Evolutionary conservation across 352 stramenopile species (phyloP).

Genomic region (Pythium brachiatum): DNA sequence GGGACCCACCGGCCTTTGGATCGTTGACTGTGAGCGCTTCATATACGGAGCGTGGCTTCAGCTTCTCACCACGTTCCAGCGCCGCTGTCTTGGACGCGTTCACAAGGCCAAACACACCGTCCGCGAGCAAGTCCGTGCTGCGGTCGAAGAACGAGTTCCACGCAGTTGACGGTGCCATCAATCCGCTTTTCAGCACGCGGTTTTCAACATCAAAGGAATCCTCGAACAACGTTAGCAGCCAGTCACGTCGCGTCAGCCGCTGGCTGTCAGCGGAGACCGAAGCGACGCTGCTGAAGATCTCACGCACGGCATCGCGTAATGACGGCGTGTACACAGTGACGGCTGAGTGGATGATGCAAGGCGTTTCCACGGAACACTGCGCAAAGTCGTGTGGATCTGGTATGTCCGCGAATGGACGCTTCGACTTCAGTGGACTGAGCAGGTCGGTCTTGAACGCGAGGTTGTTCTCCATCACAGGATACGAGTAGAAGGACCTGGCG

Average conservation of each 20-base stretch:
- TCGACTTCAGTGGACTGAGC: background rate
- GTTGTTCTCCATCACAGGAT: background rate
- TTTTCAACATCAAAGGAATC: conserved; percentile 45
- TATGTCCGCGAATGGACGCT: background rate
- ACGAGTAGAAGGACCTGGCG: conserved; percentile 13
- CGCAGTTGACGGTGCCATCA: conserved; percentile 54
- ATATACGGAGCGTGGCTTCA: conserved; percentile 32
- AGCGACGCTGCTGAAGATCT: background rate
- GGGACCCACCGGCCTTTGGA: background rate
- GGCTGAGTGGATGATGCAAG: conserved; percentile 44
- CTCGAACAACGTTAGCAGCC: conserved; percentile 34
- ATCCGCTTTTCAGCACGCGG: conserved; percentile 35
- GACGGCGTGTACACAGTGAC: conserved; percentile 65
- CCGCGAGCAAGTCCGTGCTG: conserved; percentile 50
- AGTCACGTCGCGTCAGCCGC: conserved; percentile 26
- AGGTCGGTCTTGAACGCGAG: background rate
- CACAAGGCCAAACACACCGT: conserved; percentile 44
- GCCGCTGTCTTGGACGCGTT: conserved; percentile 29
- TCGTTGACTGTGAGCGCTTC: conserved; percentile 27
- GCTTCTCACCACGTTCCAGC: background rate
- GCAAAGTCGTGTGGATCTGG: background rate
- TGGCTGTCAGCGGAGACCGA: background rate
- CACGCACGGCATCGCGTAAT: conserved; percentile 17
- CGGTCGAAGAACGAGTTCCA: conserved; percentile 60
- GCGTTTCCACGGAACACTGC: conserved; percentile 26